phyloP scores from a whole-genome alignment of 108 stramenopile genomes.

The Skeletonema menzelii region DNA sequence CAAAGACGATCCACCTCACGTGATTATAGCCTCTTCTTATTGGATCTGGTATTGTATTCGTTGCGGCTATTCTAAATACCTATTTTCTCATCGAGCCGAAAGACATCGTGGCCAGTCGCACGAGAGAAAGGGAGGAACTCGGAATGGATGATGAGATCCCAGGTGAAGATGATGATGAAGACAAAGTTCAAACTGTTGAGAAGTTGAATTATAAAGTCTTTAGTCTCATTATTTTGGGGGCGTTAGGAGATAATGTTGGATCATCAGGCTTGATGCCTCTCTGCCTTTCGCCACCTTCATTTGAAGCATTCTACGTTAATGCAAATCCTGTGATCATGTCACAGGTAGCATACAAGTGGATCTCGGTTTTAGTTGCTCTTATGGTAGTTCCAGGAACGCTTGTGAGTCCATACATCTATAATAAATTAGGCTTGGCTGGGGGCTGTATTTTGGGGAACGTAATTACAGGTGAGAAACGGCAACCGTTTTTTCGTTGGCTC shows the following conservation, averaged over 20 bases:
- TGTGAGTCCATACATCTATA: slow-evolving; percentile 1
- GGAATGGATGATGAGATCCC: neutral
- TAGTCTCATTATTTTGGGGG: slow-evolving; percentile 3
- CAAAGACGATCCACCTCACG: neutral
- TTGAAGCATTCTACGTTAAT: slow-evolving; percentile 4
- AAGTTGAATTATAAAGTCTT: slow-evolving; percentile 12
- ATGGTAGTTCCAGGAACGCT: slow-evolving; percentile 15
- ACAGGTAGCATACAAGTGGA: slow-evolving; percentile 15
- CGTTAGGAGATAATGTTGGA: slow-evolving; percentile 11
- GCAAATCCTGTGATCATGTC: slow-evolving; percentile 4
- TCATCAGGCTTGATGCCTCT: slow-evolving; percentile 4
- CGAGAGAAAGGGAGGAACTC: neutral
- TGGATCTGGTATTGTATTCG: slow-evolving; percentile 1
- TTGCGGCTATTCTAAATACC: neutral
- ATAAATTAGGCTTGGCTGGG: slow-evolving; percentile 4
- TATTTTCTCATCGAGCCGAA: slow-evolving; percentile 10
- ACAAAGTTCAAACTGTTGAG: slow-evolving; percentile 1
- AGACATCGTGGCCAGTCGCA: slow-evolving; percentile 4
- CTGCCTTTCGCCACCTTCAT: slow-evolving; percentile 9
- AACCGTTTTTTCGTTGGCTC: too few species aligned
- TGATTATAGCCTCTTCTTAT: slow-evolving; percentile 2
- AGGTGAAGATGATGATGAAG: slow-evolving; percentile 6
- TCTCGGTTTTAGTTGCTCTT: neutral
- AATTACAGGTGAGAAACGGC: neutral
- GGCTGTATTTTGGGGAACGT: slow-evolving; percentile 12